A percentile compares a stretch with the other conserved stretches of the same genome.
Conservation (phyloP, 192 early-diverging fungal genomes). For the Rhizophagus sp. region DNA sequence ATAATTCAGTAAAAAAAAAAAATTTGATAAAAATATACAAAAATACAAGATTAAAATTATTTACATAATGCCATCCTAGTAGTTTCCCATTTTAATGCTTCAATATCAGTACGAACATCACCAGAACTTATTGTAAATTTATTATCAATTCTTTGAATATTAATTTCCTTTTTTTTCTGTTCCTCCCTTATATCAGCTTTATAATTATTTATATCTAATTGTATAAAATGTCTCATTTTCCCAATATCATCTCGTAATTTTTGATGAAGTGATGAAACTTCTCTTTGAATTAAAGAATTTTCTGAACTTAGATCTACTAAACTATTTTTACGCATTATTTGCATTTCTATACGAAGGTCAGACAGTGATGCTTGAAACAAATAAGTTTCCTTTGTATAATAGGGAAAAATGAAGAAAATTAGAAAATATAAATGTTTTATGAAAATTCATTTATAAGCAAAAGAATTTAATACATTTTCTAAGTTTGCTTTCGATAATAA, state of each 20-base stretch:
- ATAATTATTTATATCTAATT: constrained; percentile 89
- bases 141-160: constrained; percentile 83
- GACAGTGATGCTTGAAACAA: constrained; percentile 80
- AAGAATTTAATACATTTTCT: constrained; percentile 63
- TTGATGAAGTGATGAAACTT: constrained; percentile 76
- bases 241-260: constrained; percentile 76
- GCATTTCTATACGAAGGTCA: constrained; percentile 77
- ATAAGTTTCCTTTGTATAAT: constrained; percentile 59
- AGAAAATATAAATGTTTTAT: neutral
- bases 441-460: neutral
- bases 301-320: constrained; percentile 73
- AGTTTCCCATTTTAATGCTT: constrained; percentile 84
- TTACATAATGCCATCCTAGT: constrained; percentile 74
- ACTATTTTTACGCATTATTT: constrained; percentile 76
- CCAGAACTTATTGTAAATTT: constrained; percentile 81
- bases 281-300: constrained; percentile 69
- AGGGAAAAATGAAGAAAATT: neutral
- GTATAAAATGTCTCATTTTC: constrained; percentile 79
- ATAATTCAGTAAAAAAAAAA: neutral
- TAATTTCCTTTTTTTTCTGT: constrained; percentile 75
- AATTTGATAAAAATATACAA: neutral
- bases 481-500: constrained; percentile 75
- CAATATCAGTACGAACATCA: constrained; percentile 84
- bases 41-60: neutral
- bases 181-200: constrained; percentile 80